Evolutionary conservation across 306 rosid species (phyloP), one percentile per base, ranked within the genome.

Genomic region (Lathyrus aphaca): DNA sequence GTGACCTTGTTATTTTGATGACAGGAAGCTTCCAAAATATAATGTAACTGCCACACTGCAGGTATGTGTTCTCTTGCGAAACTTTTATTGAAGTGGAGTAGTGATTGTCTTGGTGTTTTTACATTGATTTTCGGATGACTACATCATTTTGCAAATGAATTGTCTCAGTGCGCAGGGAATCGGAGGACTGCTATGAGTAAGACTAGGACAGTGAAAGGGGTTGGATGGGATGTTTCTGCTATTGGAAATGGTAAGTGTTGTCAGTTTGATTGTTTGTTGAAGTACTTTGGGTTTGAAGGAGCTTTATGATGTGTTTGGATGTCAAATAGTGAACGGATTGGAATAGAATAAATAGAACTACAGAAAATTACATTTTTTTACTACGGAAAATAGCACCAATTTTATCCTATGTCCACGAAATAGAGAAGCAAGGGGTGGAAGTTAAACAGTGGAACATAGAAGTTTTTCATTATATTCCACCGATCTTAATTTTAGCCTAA

Each of bases 111-210:
- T 64, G 30, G 10, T 53, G 13, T 59, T 43, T 25, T 68, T 77
- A 14, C 49, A 13, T 45, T 44, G 57, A 60, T 53, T 25, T 65
- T 69, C 42, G 39, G 32, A 63, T 74, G 69, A 62, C 21, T 25
- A 11, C 40, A 37, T 54, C 39, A 43, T 64, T 16, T 39, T 64
- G 57, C 39, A 46, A 81, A 49, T 32, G 73, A 11, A 51, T 67
- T 66, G 27, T 66, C 21, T 4, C 81, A 94, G 97, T 94, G 98
- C 67, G 98, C 98, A 40, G 98, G 98, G 65, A 94, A 94, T 48
- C 80, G 98, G 72, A 87, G 98, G 83, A 94, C 96, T 7, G 96
- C 96, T 21, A 94, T 94, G 98, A 94, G 98, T 88, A 80, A 88
- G 69, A 84, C 82, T 70, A 86, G 68, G 84, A 78, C 83, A 13